Base-by-base conservation (phyloP, 129 eudicot genomes). In the Calendula officinalis region DNA sequence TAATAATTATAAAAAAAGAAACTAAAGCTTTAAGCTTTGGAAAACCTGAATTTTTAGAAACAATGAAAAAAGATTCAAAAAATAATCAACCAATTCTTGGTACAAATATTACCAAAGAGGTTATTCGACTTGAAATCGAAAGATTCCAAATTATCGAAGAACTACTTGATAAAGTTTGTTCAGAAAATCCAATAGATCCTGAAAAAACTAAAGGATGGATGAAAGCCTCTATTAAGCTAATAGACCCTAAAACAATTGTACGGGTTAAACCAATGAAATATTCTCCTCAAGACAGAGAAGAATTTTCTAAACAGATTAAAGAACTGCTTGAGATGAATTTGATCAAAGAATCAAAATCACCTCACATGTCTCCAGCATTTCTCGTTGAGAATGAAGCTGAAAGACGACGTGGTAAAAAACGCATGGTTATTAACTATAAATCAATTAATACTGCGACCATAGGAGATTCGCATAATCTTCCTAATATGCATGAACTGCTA, bases 391-490 rank as follows among this genome's bases (percentile, higher is more conserved):
- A 63, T 2, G 39, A 63, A 43, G 53, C 55, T 3, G 55, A 63
- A 35, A 30, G 12, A 63, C 14, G 53, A 63, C 16, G 55, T 0
- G 55, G 68, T 0, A 63, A 63, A 6, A 32, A 43, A 11, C 27
- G 56, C 45, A 64, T 64, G 56, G 56, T 64, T 0, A 10, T 45
- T 0, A 64, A 45, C 2, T 46, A 64, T 6, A 64, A 64, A 34
- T 7, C 30, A 0, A 32, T 64, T 4, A 64, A 64, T 12, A 1
- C 17, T 5, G 44, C 56, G 0, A 64, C 56, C n/a, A 32, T 64
- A 5, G 57, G 56, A 0, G 69, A 64, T 7, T 0, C 12, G 6
- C 44, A 64, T 47, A 64, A 64, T 38, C 32, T 64, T 3, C 71
- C 47, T 36, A 49, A 66, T 52, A 52, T 2, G 5, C 6, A 17